phyloP scores from a whole-genome alignment of 257 asterid species.

The Datura wrightii region DNA sequence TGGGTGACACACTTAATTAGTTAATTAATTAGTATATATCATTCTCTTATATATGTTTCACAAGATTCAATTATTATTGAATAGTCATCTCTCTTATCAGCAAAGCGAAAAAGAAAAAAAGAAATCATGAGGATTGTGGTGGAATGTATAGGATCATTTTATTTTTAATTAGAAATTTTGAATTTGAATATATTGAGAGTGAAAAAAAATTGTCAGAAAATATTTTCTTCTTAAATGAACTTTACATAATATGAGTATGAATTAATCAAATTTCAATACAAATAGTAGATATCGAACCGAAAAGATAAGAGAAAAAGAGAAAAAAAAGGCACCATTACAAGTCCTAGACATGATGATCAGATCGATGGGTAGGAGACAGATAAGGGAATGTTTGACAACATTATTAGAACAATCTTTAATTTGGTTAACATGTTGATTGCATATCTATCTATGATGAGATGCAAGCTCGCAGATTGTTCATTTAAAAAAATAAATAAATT shows the following conservation, averaged over 20 bases:
- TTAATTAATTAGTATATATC: conserved; percentile 12
- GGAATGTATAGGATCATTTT: neutral
- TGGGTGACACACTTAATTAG: conserved; percentile 10
- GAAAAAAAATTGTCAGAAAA: neutral
- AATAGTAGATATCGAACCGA: fast-evolving
- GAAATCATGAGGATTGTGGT: neutral
- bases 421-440: neutral
- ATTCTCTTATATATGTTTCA: neutral
- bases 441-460: neutral
- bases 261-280: neutral
- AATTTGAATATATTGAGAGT: neutral
- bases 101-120: neutral
- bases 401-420: neutral
- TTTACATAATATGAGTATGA: fast-evolving
- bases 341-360: conserved; percentile 28
- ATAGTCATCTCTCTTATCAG: neutral
- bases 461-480: conserved; percentile 2
- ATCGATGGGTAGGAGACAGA: conserved; percentile 15
- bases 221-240: fast-evolving
- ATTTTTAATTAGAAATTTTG: fast-evolving
- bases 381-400: conserved; percentile 20
- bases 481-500: neutral
- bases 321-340: neutral
- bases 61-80: neutral
- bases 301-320: neutral